Evolutionary conservation across 1,284 basidiomycete genomes (phyloP), one percentile per base, ranked within the genome.

Genomic region (Ceratobasidium sp.): DNA sequence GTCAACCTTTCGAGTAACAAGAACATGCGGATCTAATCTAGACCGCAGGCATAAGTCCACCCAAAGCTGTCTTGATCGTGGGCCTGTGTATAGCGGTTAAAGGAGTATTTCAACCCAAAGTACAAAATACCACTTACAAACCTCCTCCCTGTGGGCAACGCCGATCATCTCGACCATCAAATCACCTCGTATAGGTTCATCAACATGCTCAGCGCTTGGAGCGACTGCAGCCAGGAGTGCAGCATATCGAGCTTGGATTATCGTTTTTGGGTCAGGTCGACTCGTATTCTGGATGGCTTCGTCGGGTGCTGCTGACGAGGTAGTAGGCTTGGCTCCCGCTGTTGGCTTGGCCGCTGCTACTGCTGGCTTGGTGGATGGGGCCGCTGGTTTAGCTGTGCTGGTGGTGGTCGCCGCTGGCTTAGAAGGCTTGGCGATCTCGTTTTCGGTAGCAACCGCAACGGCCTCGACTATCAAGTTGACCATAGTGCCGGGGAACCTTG

Each of bases 11-110:
- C 79, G 81, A 12, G 80, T 81, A 16, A 92, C 84, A 1, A 93
- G 78, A 12, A 85, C 83, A 41, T 86, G 85, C 0, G 94, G 93
- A 79, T 95, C 92, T 4, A 87, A 78, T 1, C 83, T 80, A 0
- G 89, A 88, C 71, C 84, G 85, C 76, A 93, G 90, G 67, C 91
- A 91, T 3, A 94, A 76, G 65, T 94, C 92, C 74, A 97, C 91
- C 94, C 95, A 98, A 0, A 89, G 85, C 72, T 88, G 87, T 26
- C 87, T 84, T 8, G 87, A 85, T 12, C 83, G 81, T 8, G 46
- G 23, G 4, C 69, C 76, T 75, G 65, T 16, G 48, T 21, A n/a
- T 48, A 43, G 9, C 14, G 18, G 14, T 32, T 18, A 45, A 36
- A 8, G 46, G n/a, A 45, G 8, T 2, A 5, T 6, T 21, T 39